These are phyloP conservation scores for Trametes punicea DNA, from an alignment of 768 basidiomycete genomes.

Conservation along the genomic window DNA sequence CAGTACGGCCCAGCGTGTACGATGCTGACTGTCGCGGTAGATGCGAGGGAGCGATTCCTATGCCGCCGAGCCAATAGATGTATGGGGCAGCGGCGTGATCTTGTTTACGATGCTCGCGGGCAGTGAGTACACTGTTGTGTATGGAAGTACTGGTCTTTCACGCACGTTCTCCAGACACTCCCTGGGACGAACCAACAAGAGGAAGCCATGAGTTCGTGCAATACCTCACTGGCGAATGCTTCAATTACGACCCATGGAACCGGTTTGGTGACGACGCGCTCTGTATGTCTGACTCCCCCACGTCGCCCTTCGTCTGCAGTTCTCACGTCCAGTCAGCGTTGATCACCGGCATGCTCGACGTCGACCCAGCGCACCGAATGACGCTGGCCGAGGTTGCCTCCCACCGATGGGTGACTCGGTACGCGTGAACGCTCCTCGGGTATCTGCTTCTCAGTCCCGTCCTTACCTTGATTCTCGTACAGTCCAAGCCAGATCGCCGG, in stretches of 20 bases:
- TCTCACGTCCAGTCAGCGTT: constrained; percentile 48
- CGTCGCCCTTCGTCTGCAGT: constrained; percentile 1
- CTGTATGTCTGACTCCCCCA: constrained; percentile 43
- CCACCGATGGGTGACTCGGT: constrained; percentile 80
- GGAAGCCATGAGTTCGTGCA: constrained; percentile 77
- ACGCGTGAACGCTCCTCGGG: constrained; percentile 19
- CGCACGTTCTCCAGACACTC: constrained; percentile 63
- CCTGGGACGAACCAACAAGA: constrained; percentile 91
- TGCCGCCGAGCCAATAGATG: constrained; percentile 88
- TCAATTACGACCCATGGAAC: constrained; percentile 77
- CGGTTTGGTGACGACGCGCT: constrained; percentile 54
- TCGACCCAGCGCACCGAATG: constrained; percentile 67
- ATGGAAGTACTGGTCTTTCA: not conserved
- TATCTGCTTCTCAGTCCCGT: too few relatives aligned
- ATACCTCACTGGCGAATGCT: constrained; percentile 72
- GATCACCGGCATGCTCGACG: constrained; percentile 66
- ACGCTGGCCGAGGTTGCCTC: constrained; percentile 52
- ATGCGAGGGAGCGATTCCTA: constrained; percentile 67
- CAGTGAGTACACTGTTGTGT: constrained; percentile 51
- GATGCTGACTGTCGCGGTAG: constrained; percentile 35
- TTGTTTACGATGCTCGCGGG: constrained; percentile 88
- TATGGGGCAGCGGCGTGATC: constrained; percentile 96
- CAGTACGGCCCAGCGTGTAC: not conserved
- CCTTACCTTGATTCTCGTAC: not conserved
- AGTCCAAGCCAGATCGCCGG: constrained; percentile 71